A percentile compares a stretch with the other conserved stretches of the same genome.
These are phyloP conservation scores for Nannochloris sp. DNA, from an alignment of 139 green algal species.

Conservation along the genomic window DNA sequence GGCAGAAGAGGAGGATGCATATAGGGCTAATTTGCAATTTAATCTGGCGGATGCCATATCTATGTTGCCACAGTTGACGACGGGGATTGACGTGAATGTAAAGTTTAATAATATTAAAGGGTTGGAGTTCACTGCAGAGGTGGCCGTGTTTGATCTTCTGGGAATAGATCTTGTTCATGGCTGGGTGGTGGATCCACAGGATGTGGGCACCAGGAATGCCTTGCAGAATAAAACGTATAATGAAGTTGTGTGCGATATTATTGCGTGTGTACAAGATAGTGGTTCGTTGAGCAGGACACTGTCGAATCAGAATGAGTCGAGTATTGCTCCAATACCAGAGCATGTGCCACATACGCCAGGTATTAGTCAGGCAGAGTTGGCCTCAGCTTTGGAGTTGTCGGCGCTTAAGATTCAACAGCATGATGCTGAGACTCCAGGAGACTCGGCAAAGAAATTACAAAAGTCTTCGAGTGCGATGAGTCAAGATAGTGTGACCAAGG, in stretches of 20 bases:
- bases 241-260: constrained; percentile 59
- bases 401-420: constrained; percentile 1
- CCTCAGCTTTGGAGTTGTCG: not conserved
- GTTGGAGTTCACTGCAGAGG: constrained; percentile 67
- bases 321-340: constrained; percentile 13
- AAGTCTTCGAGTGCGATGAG: constrained; percentile 6
- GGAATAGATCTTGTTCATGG: constrained; percentile 86
- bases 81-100: constrained; percentile 95
- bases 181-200: constrained; percentile 78
- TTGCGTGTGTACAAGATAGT: constrained; percentile 30
- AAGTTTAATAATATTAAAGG: constrained; percentile 49
- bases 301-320: too few species aligned
- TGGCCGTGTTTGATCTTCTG: constrained; percentile 92
- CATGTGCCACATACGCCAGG: constrained; percentile 7
- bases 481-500: constrained; percentile 11
- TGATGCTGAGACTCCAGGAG: not conserved
- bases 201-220: constrained; percentile 13
- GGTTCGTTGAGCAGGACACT: not conserved
- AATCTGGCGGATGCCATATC: constrained; percentile 51
- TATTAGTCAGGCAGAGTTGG: not conserved
- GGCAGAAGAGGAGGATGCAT: constrained; percentile 13
- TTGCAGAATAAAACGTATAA: constrained; percentile 67
- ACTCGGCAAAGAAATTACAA: not conserved
- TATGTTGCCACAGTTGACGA: constrained; percentile 64
- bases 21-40: constrained; percentile 48